phyloP scores from a whole-genome alignment of 2,329 filamentous ascomycete genomes.

The Microdochium bolleyi region DNA sequence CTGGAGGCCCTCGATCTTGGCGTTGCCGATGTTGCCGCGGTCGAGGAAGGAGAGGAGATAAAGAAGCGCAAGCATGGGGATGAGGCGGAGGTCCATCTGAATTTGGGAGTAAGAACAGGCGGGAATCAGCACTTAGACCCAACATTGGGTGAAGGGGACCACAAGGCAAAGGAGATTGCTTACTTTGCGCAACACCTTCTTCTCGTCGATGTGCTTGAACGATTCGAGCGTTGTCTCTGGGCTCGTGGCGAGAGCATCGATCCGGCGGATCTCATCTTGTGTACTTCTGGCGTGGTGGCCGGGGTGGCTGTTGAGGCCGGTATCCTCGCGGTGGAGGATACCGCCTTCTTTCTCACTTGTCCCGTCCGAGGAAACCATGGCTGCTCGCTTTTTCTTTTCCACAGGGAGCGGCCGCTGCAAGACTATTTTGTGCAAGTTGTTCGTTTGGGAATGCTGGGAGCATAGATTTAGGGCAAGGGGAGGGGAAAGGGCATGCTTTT shows the following conservation, averaged over 20 bases:
- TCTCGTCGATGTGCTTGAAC: constrained; percentile 41
- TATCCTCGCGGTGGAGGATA: not conserved
- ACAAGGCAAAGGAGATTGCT: not conserved
- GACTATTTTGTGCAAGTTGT: too few relatives aligned
- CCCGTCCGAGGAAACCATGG: too few relatives aligned
- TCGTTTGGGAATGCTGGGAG: too few relatives aligned
- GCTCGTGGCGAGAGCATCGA: constrained; percentile 11
- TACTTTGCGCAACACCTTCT: constrained; percentile 49
- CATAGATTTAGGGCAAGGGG: too few relatives aligned
- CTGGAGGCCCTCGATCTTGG: constrained; percentile 30
- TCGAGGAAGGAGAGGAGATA: constrained; percentile 48
- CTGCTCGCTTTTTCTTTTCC: too few relatives aligned
- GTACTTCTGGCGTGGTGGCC: too few relatives aligned
- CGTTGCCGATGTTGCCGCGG: constrained; percentile 38
- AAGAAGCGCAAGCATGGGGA: constrained; percentile 43
- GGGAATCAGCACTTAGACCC: too few relatives aligned
- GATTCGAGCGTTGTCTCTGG: constrained; percentile 14
- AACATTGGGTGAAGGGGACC: too few relatives aligned
- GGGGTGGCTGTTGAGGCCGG: not conserved
- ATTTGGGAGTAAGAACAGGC: not conserved
- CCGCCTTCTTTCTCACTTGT: not conserved
- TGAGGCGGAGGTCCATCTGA: constrained; percentile 18
- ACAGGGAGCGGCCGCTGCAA: too few relatives aligned
- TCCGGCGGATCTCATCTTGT: constrained; percentile 9
- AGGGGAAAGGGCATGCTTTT: too few relatives aligned